These are phyloP conservation scores for Sonneratia caseolaris DNA, from an alignment of 345 rosid genomes.

Conservation along the genomic window DNA sequence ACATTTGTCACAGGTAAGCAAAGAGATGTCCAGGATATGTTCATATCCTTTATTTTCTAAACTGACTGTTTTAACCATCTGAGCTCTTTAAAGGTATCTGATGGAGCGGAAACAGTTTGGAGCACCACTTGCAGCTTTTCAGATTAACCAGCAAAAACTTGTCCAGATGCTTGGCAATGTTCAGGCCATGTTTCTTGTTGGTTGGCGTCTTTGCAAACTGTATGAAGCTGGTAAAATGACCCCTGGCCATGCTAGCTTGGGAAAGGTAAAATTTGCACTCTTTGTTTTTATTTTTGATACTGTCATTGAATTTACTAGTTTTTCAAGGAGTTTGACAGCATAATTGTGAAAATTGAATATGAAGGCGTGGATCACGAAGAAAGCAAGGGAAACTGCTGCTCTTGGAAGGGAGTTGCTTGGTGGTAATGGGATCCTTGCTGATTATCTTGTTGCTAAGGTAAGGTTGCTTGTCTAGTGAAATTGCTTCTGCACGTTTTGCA, in stretches of 20 bases:
- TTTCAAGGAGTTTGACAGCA: neutral
- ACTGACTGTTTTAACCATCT: constrained; percentile 8
- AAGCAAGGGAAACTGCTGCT: constrained; percentile 74
- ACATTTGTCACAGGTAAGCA: constrained; percentile 85
- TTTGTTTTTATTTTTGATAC: neutral
- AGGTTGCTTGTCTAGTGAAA: neutral
- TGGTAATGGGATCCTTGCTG: constrained; percentile 81
- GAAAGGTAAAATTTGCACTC: constrained; percentile 49
- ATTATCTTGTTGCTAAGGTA: constrained; percentile 66
- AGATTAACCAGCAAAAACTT: constrained; percentile 85
- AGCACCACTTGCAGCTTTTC: constrained; percentile 94
- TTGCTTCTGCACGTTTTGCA: no score
- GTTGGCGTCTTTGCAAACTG: constrained; percentile 93
- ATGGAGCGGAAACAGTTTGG: constrained; percentile 95
- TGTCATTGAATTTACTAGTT: neutral
- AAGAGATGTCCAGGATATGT: neutral
- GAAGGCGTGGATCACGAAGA: constrained; percentile 72
- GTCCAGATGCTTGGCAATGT: constrained; percentile 76
- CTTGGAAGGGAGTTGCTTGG: constrained; percentile 89
- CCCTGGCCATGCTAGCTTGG: constrained; percentile 91
- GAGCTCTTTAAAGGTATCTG: constrained; percentile 44
- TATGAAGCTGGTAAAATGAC: constrained; percentile 85
- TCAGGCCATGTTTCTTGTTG: constrained; percentile 86
- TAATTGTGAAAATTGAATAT: constrained; percentile 1
- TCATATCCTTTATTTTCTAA: neutral